phyloP scores from a whole-genome alignment of 2,329 filamentous ascomycete species.

The Aspergillus sp. region DNA sequence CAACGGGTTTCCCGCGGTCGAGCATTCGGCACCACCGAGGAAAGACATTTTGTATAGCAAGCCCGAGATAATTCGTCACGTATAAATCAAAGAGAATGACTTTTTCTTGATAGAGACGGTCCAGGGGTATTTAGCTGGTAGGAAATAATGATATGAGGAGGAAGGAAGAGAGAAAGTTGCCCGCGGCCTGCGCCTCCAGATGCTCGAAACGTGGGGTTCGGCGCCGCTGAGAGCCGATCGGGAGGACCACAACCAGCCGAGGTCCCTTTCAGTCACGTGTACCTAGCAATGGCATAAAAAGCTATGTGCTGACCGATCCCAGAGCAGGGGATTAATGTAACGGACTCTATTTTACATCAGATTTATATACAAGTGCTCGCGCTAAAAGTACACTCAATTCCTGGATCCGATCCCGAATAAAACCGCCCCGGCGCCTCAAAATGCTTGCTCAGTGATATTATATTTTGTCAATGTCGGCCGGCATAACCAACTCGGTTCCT shows the following conservation, averaged over 20 bases:
- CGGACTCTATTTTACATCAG: constrained; percentile 1
- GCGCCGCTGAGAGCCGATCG: constrained; percentile 26
- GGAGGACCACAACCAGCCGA: constrained; percentile 25
- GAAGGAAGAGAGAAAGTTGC: constrained; percentile 14
- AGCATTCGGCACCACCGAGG: constrained; percentile 93
- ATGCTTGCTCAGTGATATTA: too few species aligned
- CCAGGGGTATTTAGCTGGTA: constrained; percentile 12
- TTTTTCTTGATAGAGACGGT: neutral
- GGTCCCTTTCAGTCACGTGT: constrained; percentile 30
- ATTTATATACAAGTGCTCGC: constrained; percentile 3
- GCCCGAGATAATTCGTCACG: neutral
- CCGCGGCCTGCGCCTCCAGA: constrained; percentile 17
- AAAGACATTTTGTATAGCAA: constrained; percentile 75
- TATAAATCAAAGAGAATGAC: neutral
- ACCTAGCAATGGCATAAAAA: neutral
- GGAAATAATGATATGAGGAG: constrained; percentile 8
- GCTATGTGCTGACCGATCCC: neutral
- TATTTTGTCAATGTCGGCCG: neutral
- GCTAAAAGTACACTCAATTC: neutral
- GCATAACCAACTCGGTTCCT: neutral
- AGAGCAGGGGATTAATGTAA: neutral
- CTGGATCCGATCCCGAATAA: neutral
- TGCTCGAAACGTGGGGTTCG: constrained; percentile 31
- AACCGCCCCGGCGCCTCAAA: neutral
- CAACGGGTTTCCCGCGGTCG: constrained; percentile 91